Percentiles rank a stretch among this genome's conserved stretches.
These are phyloP conservation scores for Yamadazyma sp. DNA, from an alignment of 805 yeast species.

Conservation along the genomic window DNA sequence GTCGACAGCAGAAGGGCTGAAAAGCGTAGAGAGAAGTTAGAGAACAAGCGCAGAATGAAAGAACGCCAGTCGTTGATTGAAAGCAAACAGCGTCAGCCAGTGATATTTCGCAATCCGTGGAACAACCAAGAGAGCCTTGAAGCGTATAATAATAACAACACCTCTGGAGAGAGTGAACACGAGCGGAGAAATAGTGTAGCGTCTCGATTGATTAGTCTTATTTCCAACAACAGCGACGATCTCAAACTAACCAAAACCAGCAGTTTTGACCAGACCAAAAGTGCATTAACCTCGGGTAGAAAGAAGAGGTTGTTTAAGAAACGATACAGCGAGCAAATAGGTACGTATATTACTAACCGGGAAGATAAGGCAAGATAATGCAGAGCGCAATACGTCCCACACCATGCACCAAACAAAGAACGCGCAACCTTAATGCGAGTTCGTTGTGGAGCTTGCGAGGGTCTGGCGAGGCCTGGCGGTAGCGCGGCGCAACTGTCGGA, in stretches of 20 bases:
- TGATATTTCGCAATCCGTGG: conserved; percentile 16
- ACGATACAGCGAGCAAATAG: conserved; percentile 28
- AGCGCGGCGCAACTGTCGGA: no score
- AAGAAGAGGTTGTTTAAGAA: conserved; percentile 20
- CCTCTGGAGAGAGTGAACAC: conserved; percentile 3
- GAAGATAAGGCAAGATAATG: no score
- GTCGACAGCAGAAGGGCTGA: not conserved
- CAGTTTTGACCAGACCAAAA: conserved; percentile 40
- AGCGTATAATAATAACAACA: conserved; percentile 10
- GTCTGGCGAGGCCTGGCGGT: no score
- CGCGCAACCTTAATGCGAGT: no score
- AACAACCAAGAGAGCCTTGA: conserved; percentile 12
- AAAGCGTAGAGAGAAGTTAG: conserved; percentile 6
- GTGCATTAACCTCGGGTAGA: conserved; percentile 32
- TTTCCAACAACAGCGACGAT: conserved; percentile 18
- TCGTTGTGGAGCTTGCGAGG: no score
- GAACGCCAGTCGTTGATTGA: conserved; percentile 12
- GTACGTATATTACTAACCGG: conserved; percentile 29
- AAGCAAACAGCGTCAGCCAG: conserved; percentile 8
- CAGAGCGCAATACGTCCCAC: no score
- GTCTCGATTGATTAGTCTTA: conserved; percentile 20
- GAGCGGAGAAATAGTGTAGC: conserved; percentile 20
- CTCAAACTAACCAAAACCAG: conserved; percentile 19
- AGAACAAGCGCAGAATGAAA: conserved; percentile 10
- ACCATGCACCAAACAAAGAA: no score